Evolutionary conservation across 495 filamentous ascomycete species (phyloP), one percentile per base, ranked within the genome.

Genomic region (Trichoderma virens): DNA sequence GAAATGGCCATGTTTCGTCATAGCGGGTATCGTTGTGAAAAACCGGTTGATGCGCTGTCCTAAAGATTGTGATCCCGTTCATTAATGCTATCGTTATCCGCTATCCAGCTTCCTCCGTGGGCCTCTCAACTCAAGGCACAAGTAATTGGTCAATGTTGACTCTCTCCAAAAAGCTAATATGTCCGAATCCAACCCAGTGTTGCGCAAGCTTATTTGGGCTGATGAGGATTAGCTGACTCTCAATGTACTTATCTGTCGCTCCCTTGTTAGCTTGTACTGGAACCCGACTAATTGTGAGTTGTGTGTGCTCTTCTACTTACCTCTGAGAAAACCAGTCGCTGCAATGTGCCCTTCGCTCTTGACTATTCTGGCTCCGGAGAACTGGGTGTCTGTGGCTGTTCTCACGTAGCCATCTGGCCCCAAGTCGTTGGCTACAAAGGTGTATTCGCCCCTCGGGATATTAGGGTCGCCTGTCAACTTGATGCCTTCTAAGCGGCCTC

Each of bases 391-490:
- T 23, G 83, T 75, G 8, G 84, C 85, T n/a, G 84, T 78, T 7
- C 73, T 65, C 25, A 81, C 65, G 54, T 78, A 78, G 9, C 90
- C 91, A 2, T 65, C 73, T 0, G 80, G 75, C 0, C 89, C 87
- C 32, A 96, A 85, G 69, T 97, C 90, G 25, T 90, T 82, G 0
- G 87, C 86, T 6, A 88, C 76, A 70, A 93, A 97, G 0, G 90
- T 89, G 65, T 84, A 83, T 69, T 96, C 87, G 18, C 93, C 93
- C 43, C 92, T 82, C 6, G 92, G 93, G 25, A 98, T 85, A 67
- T 97, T 94, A 0, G 85, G 83, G 67, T 98, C 93, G 2, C 93
- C 93, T 0, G 93, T 98, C 35, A 98, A 76, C 71, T 98, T 98
- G 71, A 97, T 84, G 0, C 88, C 93, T 68, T 90, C 85, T 5